Conservation (phyloP, 208 protist genomes). For the Naegleria gruberi region DNA sequence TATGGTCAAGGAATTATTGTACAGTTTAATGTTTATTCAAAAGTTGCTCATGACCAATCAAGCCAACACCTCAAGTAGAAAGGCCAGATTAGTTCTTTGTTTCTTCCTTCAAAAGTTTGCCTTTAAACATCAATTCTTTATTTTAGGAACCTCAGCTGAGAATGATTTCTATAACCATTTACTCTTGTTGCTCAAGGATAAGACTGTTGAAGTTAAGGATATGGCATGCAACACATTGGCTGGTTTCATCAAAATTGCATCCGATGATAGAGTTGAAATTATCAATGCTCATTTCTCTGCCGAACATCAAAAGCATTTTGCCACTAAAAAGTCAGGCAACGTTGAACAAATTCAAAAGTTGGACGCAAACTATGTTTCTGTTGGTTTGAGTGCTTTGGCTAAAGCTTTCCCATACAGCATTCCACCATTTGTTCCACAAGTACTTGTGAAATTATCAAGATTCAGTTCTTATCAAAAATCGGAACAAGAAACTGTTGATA, state of each 20-base stretch:
- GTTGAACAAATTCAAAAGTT: neutral
- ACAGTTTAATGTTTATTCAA: neutral
- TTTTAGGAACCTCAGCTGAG: neutral
- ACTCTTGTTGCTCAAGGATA: neutral
- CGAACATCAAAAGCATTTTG: neutral
- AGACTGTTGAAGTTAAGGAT: neutral
- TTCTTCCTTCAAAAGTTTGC: constrained; percentile 10
- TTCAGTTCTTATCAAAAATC: neutral
- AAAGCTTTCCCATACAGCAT: neutral
- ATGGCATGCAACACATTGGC: neutral
- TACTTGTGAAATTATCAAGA: neutral
- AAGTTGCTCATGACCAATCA: neutral
- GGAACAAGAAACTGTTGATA: neutral
- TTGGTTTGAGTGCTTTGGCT: neutral
- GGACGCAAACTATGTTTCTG: neutral
- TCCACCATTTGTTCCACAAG: neutral
- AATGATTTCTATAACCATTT: neutral
- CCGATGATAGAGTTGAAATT: neutral
- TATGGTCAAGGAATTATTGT: neutral
- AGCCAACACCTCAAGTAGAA: neutral
- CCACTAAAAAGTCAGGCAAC: neutral
- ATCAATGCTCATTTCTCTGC: neutral
- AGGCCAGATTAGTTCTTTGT: neutral
- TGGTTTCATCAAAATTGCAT: neutral
- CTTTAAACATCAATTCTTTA: constrained; percentile 14